phyloP scores from a whole-genome alignment of 106 monocot genomes.

The Gastrodia elata region DNA sequence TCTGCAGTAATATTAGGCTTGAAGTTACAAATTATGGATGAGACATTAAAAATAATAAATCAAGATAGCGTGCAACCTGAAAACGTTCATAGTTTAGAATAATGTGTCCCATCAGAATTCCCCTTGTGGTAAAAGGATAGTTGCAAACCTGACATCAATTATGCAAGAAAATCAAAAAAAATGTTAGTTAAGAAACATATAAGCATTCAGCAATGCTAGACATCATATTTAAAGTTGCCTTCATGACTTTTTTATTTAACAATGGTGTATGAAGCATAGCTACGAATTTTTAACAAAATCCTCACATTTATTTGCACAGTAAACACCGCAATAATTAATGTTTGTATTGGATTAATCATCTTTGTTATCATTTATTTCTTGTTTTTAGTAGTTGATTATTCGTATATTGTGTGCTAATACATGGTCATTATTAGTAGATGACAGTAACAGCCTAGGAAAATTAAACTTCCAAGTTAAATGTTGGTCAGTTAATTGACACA shows the following conservation, averaged over 20 bases:
- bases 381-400: no score
- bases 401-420: no score
- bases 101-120: constrained; percentile 98
- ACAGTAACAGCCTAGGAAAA: no score
- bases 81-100: constrained; percentile 49
- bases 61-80: constrained; percentile 29
- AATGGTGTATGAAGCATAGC: no score
- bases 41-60: not conserved
- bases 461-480: no score
- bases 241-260: not conserved
- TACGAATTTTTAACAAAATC: no score
- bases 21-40: not conserved
- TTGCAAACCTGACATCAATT: constrained; percentile 62
- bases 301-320: no score
- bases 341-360: no score
- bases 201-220: not conserved
- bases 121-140: constrained; percentile 98
- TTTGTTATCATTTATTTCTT: no score
- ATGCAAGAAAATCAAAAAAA: not conserved
- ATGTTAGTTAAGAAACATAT: not conserved
- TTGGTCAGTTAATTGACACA: no score
- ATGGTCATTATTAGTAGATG: no score
- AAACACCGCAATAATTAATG: no score
- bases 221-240: not conserved
- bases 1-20: constrained; percentile 37